Evolutionary conservation across 129 eudicot genomes (phyloP).

Genomic region (Apium graveolens): DNA sequence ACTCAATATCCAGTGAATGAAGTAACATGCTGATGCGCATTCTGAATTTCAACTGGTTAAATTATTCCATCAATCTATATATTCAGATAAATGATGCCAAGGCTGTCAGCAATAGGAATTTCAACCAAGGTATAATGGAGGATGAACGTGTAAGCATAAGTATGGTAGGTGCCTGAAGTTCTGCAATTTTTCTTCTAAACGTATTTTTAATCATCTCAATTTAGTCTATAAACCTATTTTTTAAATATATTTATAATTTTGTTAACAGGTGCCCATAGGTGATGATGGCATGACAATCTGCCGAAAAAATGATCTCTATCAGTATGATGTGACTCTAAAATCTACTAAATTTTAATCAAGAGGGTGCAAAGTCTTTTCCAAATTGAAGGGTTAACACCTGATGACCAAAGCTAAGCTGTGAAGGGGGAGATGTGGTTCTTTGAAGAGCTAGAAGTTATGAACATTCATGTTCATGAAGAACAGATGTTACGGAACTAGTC

Average conservation of each 20-base stretch:
- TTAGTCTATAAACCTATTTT: background rate
- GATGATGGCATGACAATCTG: conserved; percentile 99
- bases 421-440: background rate
- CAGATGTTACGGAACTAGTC: too few species aligned
- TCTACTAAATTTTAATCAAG: background rate
- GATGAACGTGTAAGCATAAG: conserved; percentile 79
- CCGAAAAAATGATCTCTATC: conserved; percentile 39
- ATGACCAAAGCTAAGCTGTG: background rate
- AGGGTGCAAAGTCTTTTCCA: background rate
- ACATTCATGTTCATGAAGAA: too few species aligned
- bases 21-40: background rate
- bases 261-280: conserved; percentile 71
- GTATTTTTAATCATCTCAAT: background rate
- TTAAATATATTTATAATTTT: background rate
- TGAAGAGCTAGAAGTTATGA: background rate
- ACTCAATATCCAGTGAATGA: too few species aligned
- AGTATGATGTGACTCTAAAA: background rate
- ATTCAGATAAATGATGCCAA: conserved; percentile 49
- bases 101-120: conserved; percentile 65
- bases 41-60: background rate
- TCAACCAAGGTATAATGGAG: conserved; percentile 52
- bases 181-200: background rate
- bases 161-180: conserved; percentile 40
- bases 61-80: background rate
- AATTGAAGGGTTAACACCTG: background rate